These are phyloP conservation scores for Mediolabrus comicus DNA, from an alignment of 108 stramenopile species.

Conservation along the genomic window DNA sequence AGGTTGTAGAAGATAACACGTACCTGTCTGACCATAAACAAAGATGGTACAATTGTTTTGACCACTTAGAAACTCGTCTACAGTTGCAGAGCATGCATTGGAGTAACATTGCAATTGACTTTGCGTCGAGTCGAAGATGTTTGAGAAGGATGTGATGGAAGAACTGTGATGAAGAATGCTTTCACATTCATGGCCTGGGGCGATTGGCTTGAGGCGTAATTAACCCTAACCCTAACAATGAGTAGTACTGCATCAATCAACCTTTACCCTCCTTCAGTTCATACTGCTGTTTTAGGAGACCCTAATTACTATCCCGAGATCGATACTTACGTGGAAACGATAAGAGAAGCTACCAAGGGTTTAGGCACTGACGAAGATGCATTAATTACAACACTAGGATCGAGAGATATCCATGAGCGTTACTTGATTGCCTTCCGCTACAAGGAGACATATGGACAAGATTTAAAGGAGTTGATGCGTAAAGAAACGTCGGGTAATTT, in stretches of 20 bases:
- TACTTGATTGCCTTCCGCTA: slow-evolving; percentile 54
- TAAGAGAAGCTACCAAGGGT: slow-evolving; percentile 31
- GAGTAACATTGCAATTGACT: background rate
- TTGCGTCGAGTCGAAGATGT: slow-evolving; percentile 10
- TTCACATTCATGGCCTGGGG: too few species aligned
- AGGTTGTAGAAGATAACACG: too few species aligned
- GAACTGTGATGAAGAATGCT: slow-evolving; percentile 6
- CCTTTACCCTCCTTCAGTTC: too few species aligned
- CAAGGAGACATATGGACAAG: slow-evolving; percentile 52
- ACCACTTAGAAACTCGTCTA: background rate
- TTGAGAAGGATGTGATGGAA: slow-evolving; percentile 37
- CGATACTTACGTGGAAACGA: slow-evolving; percentile 18
- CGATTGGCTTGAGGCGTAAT: too few species aligned
- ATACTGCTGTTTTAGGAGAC: slow-evolving; percentile 8
- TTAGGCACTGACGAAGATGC: slow-evolving; percentile 62
- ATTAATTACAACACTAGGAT: slow-evolving; percentile 50
- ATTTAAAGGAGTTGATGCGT: slow-evolving; percentile 59
- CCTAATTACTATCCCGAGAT: slow-evolving; percentile 21
- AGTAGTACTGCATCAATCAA: too few species aligned
- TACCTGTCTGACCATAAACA: background rate
- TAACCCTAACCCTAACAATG: too few species aligned
- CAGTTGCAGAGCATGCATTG: background rate
- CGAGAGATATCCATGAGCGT: slow-evolving; percentile 42
- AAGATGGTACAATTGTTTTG: background rate
- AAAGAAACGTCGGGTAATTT: slow-evolving; percentile 67